A percentile compares a stretch with the other conserved stretches of the same genome.
Conservation (phyloP, 345 rosid species). For the Arabis hirsuta region DNA sequence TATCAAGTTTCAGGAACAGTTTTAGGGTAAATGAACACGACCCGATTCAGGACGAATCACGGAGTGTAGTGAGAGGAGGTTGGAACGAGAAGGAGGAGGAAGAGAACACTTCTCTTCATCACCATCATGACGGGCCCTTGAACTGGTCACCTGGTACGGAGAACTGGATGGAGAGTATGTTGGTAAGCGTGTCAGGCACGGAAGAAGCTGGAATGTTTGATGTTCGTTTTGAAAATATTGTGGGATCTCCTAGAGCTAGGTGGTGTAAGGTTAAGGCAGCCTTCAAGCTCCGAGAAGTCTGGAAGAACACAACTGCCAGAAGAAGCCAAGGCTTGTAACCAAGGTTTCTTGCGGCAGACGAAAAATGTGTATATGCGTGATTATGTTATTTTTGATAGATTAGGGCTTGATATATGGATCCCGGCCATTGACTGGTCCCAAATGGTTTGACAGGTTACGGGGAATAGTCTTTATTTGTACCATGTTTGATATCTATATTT, state of each 20-base stretch:
- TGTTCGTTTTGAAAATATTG: constrained; percentile 35
- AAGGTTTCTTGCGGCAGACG: not conserved
- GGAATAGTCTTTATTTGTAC: constrained; percentile 18
- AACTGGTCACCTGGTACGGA: constrained; percentile 47
- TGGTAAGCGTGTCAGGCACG: constrained; percentile 43
- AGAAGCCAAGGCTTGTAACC: constrained; percentile 20
- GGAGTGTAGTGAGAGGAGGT: constrained; percentile 16
- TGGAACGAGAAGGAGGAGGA: not conserved
- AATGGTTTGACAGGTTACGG: constrained; percentile 15
- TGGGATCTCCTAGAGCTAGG: constrained; percentile 50
- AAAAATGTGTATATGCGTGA: not conserved
- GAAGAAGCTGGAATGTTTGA: constrained; percentile 35
- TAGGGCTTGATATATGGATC: constrained; percentile 30
- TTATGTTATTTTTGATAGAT: not conserved
- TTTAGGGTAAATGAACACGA: constrained; percentile 33
- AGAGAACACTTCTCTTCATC: constrained; percentile 35
- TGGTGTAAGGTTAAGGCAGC: constrained; percentile 85
- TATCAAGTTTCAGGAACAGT: constrained; percentile 16
- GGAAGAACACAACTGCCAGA: constrained; percentile 36
- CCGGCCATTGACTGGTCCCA: constrained; percentile 28
- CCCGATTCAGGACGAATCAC: constrained; percentile 3
- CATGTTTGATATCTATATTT: constrained; percentile 18
- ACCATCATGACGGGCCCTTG: not conserved
- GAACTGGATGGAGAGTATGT: constrained; percentile 38
- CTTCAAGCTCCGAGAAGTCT: constrained; percentile 44